Conservation (phyloP, 164 flowering plant species). For the Cinnamomum micranthum region DNA sequence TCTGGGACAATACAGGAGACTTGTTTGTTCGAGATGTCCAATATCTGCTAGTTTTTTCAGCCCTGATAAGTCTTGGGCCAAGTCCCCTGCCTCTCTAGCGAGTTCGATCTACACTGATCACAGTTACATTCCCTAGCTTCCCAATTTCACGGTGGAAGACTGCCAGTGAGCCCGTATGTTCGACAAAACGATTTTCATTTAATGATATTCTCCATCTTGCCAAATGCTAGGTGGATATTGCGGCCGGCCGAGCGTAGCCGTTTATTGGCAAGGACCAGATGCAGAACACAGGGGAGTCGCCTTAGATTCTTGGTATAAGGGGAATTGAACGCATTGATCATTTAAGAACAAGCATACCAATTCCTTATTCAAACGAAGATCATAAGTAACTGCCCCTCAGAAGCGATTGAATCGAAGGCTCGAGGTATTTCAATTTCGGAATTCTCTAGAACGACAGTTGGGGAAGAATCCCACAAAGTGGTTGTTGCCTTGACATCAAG, state of each 20-base stretch:
- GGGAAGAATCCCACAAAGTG: conserved; percentile 79
- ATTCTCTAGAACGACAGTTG: conserved; percentile 35
- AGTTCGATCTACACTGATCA: conserved; percentile 44
- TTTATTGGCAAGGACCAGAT: conserved; percentile 57
- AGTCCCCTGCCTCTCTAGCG: conserved; percentile 36
- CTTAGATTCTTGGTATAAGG: conserved; percentile 55
- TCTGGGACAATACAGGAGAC: conserved; percentile 51
- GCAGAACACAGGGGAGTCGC: conserved; percentile 63
- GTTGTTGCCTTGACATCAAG: conserved; percentile 78
- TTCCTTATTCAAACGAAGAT: conserved; percentile 46
- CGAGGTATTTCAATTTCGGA: conserved; percentile 51
- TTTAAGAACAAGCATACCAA: conserved; percentile 76
- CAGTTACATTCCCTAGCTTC: conserved; percentile 36
- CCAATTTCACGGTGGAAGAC: conserved; percentile 65
- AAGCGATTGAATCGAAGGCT: conserved; percentile 67
- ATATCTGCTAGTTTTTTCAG: conserved; percentile 27
- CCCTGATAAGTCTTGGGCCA: conserved; percentile 36
- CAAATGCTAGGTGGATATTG: conserved; percentile 65
- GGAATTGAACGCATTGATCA: conserved; percentile 56
- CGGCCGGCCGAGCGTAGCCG: conserved; percentile 61
- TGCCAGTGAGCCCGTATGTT: conserved; percentile 51
- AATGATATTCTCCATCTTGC: conserved; percentile 51
- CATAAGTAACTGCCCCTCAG: conserved; percentile 56
- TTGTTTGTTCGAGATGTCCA: conserved; percentile 40
- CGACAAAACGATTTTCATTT: conserved; percentile 48